Conservation (phyloP, 352 stramenopile species). For the Elongisporangium senticosum region DNA sequence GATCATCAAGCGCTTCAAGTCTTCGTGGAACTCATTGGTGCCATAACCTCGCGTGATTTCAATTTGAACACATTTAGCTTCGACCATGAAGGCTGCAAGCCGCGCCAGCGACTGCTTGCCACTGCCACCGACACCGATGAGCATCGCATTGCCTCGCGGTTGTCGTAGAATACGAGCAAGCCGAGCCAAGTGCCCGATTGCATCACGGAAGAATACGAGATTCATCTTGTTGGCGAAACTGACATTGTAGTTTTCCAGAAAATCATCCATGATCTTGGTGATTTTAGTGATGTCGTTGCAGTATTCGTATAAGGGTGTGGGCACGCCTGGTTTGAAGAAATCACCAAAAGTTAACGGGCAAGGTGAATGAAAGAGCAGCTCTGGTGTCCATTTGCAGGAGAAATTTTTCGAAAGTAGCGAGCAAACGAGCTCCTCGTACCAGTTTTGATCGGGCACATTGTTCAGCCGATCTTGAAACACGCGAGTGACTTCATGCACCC, state of each 20-base stretch:
- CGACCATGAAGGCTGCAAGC: slow-evolving; percentile 88
- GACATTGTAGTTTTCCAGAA: slow-evolving; percentile 94
- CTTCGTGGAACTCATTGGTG: slow-evolving; percentile 88
- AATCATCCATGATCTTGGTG: slow-evolving; percentile 87
- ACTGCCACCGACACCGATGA: slow-evolving; percentile 92
- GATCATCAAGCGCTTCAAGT: slow-evolving; percentile 93
- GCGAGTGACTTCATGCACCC: slow-evolving; percentile 89
- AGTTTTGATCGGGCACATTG: slow-evolving; percentile 79
- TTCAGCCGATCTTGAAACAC: slow-evolving; percentile 95
- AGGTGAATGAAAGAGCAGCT: slow-evolving; percentile 83
- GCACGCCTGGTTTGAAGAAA: slow-evolving; percentile 84
- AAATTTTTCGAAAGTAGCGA: slow-evolving; percentile 77
- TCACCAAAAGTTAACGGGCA: slow-evolving; percentile 91
- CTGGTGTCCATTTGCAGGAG: slow-evolving; percentile 66
- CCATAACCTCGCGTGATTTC: slow-evolving; percentile 91
- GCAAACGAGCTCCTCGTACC: slow-evolving; percentile 88
- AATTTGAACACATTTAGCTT: slow-evolving; percentile 89
- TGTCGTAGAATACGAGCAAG: slow-evolving; percentile 90
- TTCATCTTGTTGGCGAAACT: slow-evolving; percentile 93
- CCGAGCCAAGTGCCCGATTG: slow-evolving; percentile 85
- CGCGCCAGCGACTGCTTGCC: slow-evolving; percentile 92
- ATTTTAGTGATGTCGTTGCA: slow-evolving; percentile 78
- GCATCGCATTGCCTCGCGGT: slow-evolving; percentile 92
- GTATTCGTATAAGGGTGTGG: slow-evolving; percentile 80
- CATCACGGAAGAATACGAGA: slow-evolving; percentile 94